Evolutionary conservation across 2,329 filamentous ascomycete genomes (phyloP), one percentile per base, ranked within the genome.

Genomic region (Ciborinia camelliae): DNA sequence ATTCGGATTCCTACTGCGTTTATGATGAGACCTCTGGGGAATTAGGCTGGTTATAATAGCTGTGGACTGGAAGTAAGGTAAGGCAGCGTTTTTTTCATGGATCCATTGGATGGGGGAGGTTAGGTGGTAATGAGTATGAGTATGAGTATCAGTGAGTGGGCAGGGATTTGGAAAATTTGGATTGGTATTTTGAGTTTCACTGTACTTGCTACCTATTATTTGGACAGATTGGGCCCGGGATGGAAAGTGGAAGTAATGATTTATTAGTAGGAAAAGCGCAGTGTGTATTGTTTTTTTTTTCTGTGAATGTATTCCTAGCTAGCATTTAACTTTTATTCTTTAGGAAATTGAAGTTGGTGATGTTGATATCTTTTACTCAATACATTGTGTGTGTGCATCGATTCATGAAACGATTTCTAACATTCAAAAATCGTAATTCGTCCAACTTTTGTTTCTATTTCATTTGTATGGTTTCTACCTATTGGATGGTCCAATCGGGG

Each of bases 31-130:
- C 26, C 28, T 35, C n/a, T n/a, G n/a, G 30, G 48, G 7, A 30
- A 45, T 32, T 62, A 32, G 28, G n/a, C 3, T 12, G 12, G 28
- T 8, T 32, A 12, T 4, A 18, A 41, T 50, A 14, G 32, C 23
- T 37, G n/a, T 51, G 30, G 51, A n/a, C 4, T 39, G n/a, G n/a
- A n/a, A n/a, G n/a, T n/a, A n/a, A n/a, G 57, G 9, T 30, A 62
- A 18, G 48, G 20, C 23, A 26, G 9, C 28, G 9, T 23, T 90
- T 66, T 79, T 90, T 53, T 12, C 26, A 82, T 91, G 65, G 86
- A 85, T n/a, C n/a, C n/a, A n/a, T n/a, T 57, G 87, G 90, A 72
- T 78, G 90, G 39, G 85, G 91, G 6, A 39, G n/a, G 32, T 15
- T 2, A 2, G n/a, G 8, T 54, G 32, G n/a, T 54, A 39, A 54